phyloP scores from a whole-genome alignment of 768 basidiomycete species.

The Phanerochaete sordida region DNA sequence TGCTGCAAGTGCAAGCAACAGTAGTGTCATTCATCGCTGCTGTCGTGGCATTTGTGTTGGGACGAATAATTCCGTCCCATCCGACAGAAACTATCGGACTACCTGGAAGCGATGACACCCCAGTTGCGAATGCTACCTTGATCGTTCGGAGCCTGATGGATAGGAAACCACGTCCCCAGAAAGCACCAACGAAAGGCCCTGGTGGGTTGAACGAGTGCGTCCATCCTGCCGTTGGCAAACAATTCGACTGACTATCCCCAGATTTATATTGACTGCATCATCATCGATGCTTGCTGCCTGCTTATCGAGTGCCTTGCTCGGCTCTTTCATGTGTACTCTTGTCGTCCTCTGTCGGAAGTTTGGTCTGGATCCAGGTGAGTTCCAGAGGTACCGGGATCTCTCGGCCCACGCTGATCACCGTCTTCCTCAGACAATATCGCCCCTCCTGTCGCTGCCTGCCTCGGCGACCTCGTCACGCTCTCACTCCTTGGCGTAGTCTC shows the following conservation, averaged over 20 bases:
- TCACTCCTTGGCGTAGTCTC: conserved; percentile 77
- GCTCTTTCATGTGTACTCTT: conserved; percentile 89
- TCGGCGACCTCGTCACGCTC: conserved; percentile 92
- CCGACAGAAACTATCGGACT: not conserved
- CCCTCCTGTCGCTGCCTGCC: conserved; percentile 86
- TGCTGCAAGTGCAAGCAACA: conserved; percentile 92
- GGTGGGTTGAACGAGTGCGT: conserved; percentile 34
- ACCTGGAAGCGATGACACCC: not conserved
- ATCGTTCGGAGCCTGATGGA: not conserved
- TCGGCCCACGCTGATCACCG: not conserved
- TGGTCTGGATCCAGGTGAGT: conserved; percentile 79
- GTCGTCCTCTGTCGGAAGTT: conserved; percentile 74
- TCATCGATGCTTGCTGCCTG: conserved; percentile 81
- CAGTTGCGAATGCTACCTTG: not conserved
- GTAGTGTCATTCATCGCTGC: conserved; percentile 88
- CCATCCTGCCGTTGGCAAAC: not conserved
- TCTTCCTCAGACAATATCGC: conserved; percentile 80
- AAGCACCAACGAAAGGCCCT: conserved; percentile 3
- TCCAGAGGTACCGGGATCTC: not conserved
- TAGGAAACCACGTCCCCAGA: conserved; percentile 3
- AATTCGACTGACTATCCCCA: conserved; percentile 29
- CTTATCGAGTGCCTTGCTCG: conserved; percentile 73
- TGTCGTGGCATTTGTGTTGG: conserved; percentile 68
- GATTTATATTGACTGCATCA: conserved; percentile 73
- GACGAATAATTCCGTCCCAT: conserved; percentile 54